A percentile compares a stretch with the other conserved stretches of the same genome.
Conservation (phyloP, 2,329 filamentous ascomycete species). For the Aspergillus texensis region DNA sequence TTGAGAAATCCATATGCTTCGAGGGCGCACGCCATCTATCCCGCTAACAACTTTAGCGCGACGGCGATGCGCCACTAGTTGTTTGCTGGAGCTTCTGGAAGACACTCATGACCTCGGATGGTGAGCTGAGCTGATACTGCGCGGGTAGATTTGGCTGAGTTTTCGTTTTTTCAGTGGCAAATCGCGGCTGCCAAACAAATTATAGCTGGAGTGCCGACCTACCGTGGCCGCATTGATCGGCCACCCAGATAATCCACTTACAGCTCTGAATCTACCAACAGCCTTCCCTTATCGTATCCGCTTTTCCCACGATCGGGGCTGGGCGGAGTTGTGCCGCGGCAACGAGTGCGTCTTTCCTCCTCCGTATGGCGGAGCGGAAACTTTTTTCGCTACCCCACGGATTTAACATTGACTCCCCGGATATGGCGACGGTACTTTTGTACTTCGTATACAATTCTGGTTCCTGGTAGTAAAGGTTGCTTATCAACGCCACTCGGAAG, state of each 20-base stretch:
- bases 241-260: not conserved
- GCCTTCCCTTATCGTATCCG: not conserved
- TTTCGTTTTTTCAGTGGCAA: not conserved
- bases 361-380: not conserved
- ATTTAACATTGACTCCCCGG: not conserved
- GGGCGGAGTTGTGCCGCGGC: not conserved
- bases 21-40: not conserved
- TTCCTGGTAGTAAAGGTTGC: not conserved
- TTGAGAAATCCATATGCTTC: not conserved
- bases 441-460: not conserved
- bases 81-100: constrained; percentile 1
- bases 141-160: not conserved
- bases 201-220: not conserved
- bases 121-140: not conserved
- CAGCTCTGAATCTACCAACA: not conserved
- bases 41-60: not conserved
- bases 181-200: not conserved
- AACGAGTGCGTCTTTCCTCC: not conserved
- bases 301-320: not conserved
- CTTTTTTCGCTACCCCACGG: not conserved
- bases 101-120: constrained; percentile 1
- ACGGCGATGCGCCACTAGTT: not conserved
- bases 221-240: not conserved
- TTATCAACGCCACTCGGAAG: not conserved
- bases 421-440: not conserved